A percentile compares a stretch with the other conserved stretches of the same genome.
Evolutionary conservation across 441 rosid genomes (phyloP).

Genomic region (Jatropha podagrica): DNA sequence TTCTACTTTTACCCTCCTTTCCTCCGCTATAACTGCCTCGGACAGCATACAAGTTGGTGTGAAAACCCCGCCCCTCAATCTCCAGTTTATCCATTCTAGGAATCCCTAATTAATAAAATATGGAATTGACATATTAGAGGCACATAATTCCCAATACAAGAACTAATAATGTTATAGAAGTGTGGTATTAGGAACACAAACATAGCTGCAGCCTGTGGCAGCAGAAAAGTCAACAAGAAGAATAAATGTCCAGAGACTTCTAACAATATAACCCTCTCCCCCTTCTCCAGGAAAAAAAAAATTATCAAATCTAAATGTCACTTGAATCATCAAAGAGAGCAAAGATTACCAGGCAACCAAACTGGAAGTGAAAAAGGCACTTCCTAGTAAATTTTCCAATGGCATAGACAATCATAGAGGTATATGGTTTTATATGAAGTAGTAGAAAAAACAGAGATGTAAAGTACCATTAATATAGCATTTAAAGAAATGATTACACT

Average conservation of each 20-base stretch:
- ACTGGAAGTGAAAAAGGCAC: background rate
- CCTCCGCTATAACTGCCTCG: constrained; percentile 91
- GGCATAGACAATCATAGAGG: background rate
- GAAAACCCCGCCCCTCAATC: constrained; percentile 94
- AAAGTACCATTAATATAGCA: background rate
- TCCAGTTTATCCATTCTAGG: constrained; percentile 90
- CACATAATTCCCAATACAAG: constrained; percentile 1
- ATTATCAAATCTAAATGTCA: background rate
- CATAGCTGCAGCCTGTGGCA: background rate
- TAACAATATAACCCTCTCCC: background rate
- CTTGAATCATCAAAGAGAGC: background rate
- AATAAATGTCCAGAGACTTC: background rate
- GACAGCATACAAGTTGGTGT: constrained; percentile 90
- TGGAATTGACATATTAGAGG: constrained; percentile 7
- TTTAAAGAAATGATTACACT: background rate
- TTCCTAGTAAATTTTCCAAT: background rate
- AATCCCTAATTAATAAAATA: constrained; percentile 45
- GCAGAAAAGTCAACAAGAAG: constrained; percentile 2
- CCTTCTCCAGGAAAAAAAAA: background rate
- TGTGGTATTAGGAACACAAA: constrained; percentile 5
- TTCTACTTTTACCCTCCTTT: constrained; percentile 94
- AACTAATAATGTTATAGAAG: constrained; percentile 2
- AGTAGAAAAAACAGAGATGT: background rate
- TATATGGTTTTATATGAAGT: background rate
- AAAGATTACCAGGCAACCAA: background rate